Conservation (phyloP, 257 asterid genomes). For the Solanum dulcamara region DNA sequence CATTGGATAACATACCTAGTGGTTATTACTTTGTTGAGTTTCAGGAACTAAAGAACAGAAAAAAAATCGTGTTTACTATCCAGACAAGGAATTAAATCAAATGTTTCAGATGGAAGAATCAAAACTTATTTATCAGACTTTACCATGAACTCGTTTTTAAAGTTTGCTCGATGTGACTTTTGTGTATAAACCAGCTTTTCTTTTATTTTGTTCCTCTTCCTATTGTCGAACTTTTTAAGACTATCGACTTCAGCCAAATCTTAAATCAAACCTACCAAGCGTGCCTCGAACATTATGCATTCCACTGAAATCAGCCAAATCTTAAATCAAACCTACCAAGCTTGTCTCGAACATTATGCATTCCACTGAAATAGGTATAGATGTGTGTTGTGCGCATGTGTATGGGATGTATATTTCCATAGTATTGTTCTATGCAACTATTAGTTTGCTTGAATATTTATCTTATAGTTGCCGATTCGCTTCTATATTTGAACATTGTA, state of each 20-base stretch:
- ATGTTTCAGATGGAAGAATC: background rate
- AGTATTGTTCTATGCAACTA: background rate
- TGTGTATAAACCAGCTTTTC: background rate
- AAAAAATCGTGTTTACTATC: background rate
- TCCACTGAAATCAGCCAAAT: background rate
- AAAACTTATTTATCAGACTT: background rate
- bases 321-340: background rate
- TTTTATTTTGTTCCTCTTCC: background rate
- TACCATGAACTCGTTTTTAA: background rate
- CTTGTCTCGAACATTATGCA: background rate
- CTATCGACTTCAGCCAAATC: background rate
- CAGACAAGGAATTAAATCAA: background rate
- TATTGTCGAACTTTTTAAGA: background rate
- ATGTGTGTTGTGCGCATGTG: background rate
- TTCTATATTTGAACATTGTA: slow-evolving; percentile 12
- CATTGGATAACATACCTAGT: background rate
- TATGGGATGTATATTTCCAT: background rate
- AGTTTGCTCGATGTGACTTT: background rate
- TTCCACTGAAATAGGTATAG: background rate
- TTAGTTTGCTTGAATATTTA: background rate
- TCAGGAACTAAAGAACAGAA: background rate
- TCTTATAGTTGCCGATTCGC: background rate
- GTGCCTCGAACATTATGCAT: background rate
- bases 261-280: background rate
- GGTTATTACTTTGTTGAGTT: background rate